phyloP scores from a whole-genome alignment of 2,329 filamentous ascomycete genomes.

The Pseudogymnoascus sp. region DNA sequence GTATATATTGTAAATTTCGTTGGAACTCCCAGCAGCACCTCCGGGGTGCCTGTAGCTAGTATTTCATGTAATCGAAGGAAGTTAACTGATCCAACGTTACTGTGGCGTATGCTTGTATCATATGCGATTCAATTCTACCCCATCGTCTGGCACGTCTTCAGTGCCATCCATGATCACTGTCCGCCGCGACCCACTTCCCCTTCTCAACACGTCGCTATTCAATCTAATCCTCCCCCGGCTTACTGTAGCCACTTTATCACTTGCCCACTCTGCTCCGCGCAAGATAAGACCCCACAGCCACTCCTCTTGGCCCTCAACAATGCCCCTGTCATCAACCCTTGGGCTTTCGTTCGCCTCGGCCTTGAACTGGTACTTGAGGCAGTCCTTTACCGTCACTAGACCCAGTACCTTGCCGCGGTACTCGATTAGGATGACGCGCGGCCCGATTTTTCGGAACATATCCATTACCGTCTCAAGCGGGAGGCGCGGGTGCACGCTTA shows the following conservation, averaged over 20 bases:
- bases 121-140: conserved; percentile 34
- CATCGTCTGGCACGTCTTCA: conserved; percentile 40
- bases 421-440: conserved; percentile 85
- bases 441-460: conserved; percentile 95
- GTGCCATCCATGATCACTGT: conserved; percentile 40
- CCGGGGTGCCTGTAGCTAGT: neutral
- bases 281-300: conserved; percentile 53
- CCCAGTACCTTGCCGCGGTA: conserved; percentile 76
- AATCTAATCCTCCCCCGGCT: conserved; percentile 52
- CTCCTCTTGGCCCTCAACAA: conserved; percentile 57
- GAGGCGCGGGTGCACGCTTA: conserved; percentile 83
- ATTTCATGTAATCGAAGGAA: conserved; percentile 4
- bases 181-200: conserved; percentile 23
- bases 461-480: conserved; percentile 97
- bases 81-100: neutral
- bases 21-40: neutral
- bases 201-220: conserved; percentile 18
- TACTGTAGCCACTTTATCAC: conserved; percentile 42
- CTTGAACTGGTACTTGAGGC: conserved; percentile 94
- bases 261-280: conserved; percentile 48
- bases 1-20: neutral
- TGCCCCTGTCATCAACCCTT: conserved; percentile 44
- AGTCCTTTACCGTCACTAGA: conserved; percentile 93
- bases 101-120: neutral
- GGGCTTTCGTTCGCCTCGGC: conserved; percentile 77